Evolutionary conservation across 768 basidiomycete species (phyloP), one percentile per base, ranked within the genome.

Genomic region (Sporobolomyces pararoseus): DNA sequence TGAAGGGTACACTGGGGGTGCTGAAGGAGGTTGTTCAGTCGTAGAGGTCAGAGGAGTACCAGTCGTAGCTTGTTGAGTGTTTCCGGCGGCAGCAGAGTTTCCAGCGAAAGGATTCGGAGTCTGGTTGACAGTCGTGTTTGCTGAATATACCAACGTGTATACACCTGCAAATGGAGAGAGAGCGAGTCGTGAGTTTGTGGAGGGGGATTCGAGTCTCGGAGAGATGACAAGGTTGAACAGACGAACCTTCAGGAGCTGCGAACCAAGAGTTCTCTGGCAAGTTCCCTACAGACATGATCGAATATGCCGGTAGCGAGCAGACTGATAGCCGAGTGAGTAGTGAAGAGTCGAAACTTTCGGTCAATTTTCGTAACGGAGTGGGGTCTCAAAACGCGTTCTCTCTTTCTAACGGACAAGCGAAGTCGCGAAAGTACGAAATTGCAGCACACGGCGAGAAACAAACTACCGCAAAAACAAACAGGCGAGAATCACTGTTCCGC

Each of bases 11-110:
- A 32, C 21, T 4, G 73, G 73, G 7, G 73, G 66, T 5, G 69
- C 29, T 2, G 51, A n/a, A 1, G 65, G 62, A 39, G 50, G 58
- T 7, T 61, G 63, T 19, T 58, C 35, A 1, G 50, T 21, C 4
- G 51, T 54, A 9, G 12, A 32, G 21, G 14, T 58, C 10, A 3
- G 39, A 29, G n/a, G 44, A 19, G 63, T 27, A 39, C 53, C 7
- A 21, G 19, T 35, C 27, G 61, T 9, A n/a, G 27, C 25, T 51
- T 7, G 50, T 29, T 12, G 59, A 29, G 54, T n/a, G 16, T 49
- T 32, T n/a, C n/a, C n/a, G 1, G 44, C 69, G 65, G 51, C 82
- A 79, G 63, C 89, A 84, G 60, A 76, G 61, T 64, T 53, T 32
- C 79, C 76, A 29, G 81, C 73, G 61, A 75, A 74, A 57, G 83